phyloP scores from a whole-genome alignment of 2,329 filamentous ascomycete genomes.

The Cadophora gregata region DNA sequence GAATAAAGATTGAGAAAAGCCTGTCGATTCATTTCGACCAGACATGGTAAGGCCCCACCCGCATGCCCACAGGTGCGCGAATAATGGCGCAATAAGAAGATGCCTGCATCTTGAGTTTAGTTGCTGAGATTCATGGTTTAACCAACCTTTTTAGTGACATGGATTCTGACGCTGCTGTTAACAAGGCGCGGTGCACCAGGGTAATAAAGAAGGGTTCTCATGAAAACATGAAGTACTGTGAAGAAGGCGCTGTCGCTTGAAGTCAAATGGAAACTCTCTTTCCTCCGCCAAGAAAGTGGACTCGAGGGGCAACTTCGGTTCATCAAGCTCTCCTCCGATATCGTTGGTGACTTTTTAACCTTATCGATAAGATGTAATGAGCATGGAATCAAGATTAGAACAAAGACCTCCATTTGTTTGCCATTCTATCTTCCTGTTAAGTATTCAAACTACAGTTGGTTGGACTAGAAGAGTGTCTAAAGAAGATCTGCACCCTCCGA shows the following conservation, averaged over 20 bases:
- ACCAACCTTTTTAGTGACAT: neutral
- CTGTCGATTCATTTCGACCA: neutral
- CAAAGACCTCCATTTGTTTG: neutral
- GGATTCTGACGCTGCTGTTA: too few relatives aligned
- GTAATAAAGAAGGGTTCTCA: neutral
- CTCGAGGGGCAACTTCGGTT: neutral
- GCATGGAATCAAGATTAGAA: neutral
- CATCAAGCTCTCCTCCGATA: neutral
- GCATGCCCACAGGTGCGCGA: neutral
- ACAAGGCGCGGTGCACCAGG: neutral
- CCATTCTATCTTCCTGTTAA: too few relatives aligned
- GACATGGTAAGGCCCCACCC: neutral
- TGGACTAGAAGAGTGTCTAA: too few relatives aligned
- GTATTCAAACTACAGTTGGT: too few relatives aligned
- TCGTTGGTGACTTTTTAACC: neutral
- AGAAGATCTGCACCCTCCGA: too few relatives aligned
- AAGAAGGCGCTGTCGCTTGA: neutral
- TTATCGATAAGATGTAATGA: neutral
- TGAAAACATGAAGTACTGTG: neutral
- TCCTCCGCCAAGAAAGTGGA: neutral
- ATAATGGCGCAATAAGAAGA: constrained; percentile 5
- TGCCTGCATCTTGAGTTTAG: neutral
- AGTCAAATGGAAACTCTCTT: neutral
- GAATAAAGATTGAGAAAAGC: neutral
- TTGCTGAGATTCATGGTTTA: neutral